These are phyloP conservation scores for Penicillium mononematosum DNA, from an alignment of 495 filamentous ascomycete species.

Conservation along the genomic window DNA sequence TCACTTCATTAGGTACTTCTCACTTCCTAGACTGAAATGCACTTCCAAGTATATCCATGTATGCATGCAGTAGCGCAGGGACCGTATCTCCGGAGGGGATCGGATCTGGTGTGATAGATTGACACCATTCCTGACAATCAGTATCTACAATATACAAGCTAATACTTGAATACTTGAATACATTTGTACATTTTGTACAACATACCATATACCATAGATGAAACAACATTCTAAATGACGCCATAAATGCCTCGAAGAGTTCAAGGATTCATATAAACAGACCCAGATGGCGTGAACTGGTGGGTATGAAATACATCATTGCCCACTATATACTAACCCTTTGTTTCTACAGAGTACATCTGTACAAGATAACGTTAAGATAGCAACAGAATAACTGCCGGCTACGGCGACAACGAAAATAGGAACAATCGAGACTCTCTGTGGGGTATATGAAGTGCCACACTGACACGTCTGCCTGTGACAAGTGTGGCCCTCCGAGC, in stretches of 20 bases:
- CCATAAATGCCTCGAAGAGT: constrained; percentile 9
- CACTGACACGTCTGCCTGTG: neutral
- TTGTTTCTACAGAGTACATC: neutral
- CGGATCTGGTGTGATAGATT: constrained; percentile 17
- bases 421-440: neutral
- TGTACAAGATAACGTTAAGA: neutral
- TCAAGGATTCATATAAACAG: constrained; percentile 1
- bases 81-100: constrained; percentile 23
- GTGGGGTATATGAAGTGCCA: constrained; percentile 3
- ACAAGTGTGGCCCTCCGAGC: neutral
- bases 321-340: neutral
- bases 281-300: constrained; percentile 1
- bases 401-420: constrained; percentile 5
- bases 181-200: neutral
- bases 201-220: neutral
- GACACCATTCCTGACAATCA: neutral
- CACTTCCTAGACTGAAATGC: constrained; percentile 6
- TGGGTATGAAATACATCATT: constrained; percentile 6
- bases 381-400: neutral
- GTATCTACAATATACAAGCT: neutral
- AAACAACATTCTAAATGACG: constrained; percentile 2
- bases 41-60: constrained; percentile 19
- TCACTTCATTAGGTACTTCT: neutral
- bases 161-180: neutral
- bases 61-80: constrained; percentile 15